Percentiles rank a stretch among this genome's conserved stretches.
Evolutionary conservation across 805 yeast genomes (phyloP).

Genomic region (Yarrowia yakushimensis): DNA sequence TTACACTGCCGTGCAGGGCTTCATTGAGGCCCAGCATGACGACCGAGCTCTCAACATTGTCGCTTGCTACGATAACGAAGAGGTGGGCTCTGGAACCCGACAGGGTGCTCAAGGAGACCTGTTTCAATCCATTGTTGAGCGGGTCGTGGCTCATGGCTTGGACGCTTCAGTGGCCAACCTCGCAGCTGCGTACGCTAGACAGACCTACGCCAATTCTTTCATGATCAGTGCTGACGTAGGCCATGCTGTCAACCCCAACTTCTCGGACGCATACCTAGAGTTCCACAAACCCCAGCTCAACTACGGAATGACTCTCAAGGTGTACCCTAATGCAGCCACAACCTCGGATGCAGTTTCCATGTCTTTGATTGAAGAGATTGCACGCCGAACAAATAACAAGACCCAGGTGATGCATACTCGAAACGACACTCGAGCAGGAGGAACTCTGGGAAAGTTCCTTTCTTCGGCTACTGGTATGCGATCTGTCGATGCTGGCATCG

Average conservation of each 20-base stretch:
- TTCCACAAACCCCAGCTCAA: conserved; percentile 79
- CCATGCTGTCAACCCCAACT: conserved; percentile 77
- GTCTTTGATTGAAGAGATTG: conserved; percentile 68
- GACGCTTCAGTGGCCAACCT: conserved; percentile 30
- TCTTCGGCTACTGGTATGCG: conserved; percentile 41
- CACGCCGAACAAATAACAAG: conserved; percentile 57
- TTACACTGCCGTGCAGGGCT: conserved; percentile 60
- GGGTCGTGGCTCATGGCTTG: conserved; percentile 38
- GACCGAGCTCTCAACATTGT: conserved; percentile 45
- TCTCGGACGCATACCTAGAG: conserved; percentile 56
- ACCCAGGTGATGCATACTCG: conserved; percentile 81
- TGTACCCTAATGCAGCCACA: conserved; percentile 79
- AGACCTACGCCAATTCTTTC: conserved; percentile 66
- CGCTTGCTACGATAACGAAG: conserved; percentile 76
- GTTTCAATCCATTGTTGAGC: conserved; percentile 58
- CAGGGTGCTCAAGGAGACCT: conserved; percentile 81
- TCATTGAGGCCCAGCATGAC: conserved; percentile 39
- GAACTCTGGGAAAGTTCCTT: conserved; percentile 74
- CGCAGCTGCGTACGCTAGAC: conserved; percentile 40
- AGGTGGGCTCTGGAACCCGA: conserved; percentile 74
- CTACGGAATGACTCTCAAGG: conserved; percentile 64
- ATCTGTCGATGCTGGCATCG: conserved; percentile 76
- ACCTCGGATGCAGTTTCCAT: conserved; percentile 75
- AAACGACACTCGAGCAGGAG: conserved; percentile 81
- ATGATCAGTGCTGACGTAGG: conserved; percentile 80